Conservation (phyloP, 176 grass and related monocot species). For the Musa itinerans region DNA sequence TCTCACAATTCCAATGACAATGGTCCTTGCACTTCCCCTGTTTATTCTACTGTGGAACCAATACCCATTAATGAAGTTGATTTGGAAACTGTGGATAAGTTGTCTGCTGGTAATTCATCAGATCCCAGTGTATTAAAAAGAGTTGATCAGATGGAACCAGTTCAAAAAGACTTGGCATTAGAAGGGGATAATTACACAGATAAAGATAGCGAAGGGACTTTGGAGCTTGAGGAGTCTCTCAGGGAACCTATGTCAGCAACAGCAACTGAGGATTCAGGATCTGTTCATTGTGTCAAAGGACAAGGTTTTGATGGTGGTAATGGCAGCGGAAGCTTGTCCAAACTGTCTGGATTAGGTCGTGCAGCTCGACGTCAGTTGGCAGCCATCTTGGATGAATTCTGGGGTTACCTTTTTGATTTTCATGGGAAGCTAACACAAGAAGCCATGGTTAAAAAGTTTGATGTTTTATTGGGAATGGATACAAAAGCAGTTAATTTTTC, state of each 20-base stretch:
- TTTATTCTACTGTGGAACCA: constrained; percentile 35
- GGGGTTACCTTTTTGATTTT: constrained; percentile 28
- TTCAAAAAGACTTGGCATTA: constrained; percentile 48
- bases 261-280: constrained; percentile 41
- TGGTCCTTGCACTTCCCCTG: constrained; percentile 28
- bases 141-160: constrained; percentile 21
- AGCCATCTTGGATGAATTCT: constrained; percentile 30
- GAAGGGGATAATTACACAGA: constrained; percentile 32
- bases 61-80: constrained; percentile 44
- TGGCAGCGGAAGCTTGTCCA: constrained; percentile 63
- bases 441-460: constrained; percentile 24
- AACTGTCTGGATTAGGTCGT: constrained; percentile 81
- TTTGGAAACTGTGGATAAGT: constrained; percentile 31
- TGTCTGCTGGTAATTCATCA: constrained; percentile 21
- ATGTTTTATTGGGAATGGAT: constrained; percentile 27
- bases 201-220: constrained; percentile 33
- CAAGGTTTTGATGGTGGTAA: constrained; percentile 55
- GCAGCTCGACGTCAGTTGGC: constrained; percentile 44
- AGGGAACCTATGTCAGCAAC: constrained; percentile 18
- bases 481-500: not conserved
- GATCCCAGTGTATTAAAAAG: constrained; percentile 28
- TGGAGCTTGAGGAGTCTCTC: constrained; percentile 38
- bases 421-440: constrained; percentile 32
- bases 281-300: constrained; percentile 37
- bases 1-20: constrained; percentile 32